Evolutionary conservation across 176 grass and related monocot species (phyloP), one percentile per base, ranked within the genome.

Genomic region (Triticum dicoccoides): DNA sequence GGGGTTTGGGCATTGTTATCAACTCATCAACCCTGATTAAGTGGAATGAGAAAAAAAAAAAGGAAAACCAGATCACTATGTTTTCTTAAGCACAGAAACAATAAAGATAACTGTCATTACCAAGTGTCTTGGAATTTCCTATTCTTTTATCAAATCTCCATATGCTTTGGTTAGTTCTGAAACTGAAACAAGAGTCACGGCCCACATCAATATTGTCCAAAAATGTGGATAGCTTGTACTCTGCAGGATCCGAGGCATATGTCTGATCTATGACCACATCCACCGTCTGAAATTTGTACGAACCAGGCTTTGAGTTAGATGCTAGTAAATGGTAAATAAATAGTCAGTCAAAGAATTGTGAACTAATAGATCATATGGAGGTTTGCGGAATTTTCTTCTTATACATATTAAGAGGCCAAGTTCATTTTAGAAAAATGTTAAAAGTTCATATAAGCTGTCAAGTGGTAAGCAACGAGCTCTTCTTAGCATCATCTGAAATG

Each of bases 251-350:
- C 56, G 73, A 89, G 80, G 68, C 80, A 79, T 90, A 82, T 41
- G 94, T 99, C 80, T 99, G 97, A 91, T 99, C 92, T 79, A 99
- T 91, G 72, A 97, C 97, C 35, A 96, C 92, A 73, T 99, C 97
- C 87, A 99, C 85, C 74, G 87, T 97, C 97, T 99, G 92, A 74
- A 81, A 82, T 85, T 87, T 38, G n/a, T 20, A 44, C 27, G 72
- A 86, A 78, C 29, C 62, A 42, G 75, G 56, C 45, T 74, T 86
- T 56, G 67, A 52, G 49, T 86, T 81, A 87, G 63, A 49, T 61
- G 30, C 6, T 79, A 56, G 9, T 33, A 34, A 76, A 76, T 8
- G 7, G 7, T 69, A 47, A 65, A 70, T 0, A 24, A 58, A 25
- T 29, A 3, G 8, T 37, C 66, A 59, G 42, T 83, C 29, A 59